A percentile compares a stretch with the other conserved stretches of the same genome.
phyloP scores from a whole-genome alignment of 768 basidiomycete genomes.

The Lentinula sp. region DNA sequence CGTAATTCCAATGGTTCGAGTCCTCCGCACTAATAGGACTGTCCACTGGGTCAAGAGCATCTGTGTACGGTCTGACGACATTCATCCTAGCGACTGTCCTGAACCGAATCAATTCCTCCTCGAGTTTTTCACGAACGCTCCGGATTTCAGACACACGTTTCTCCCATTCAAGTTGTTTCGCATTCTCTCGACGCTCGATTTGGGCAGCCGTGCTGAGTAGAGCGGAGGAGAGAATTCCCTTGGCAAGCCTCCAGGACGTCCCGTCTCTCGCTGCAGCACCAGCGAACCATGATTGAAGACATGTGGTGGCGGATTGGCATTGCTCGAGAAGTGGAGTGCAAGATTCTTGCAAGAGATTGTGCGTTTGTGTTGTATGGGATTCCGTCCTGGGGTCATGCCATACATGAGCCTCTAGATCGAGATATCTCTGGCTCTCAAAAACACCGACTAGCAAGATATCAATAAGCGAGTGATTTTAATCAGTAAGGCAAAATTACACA shows the following conservation, averaged over 20 bases:
- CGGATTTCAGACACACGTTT: constrained; percentile 17
- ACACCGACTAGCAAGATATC: constrained; percentile 51
- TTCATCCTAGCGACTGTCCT: constrained; percentile 14
- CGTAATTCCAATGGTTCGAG: constrained; percentile 10
- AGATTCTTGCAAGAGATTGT: constrained; percentile 41
- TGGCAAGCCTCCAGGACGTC: constrained; percentile 10
- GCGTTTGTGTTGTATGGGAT: constrained; percentile 34
- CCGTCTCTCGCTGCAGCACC: constrained; percentile 28
- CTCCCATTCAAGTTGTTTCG: background rate
- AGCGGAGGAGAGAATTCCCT: background rate
- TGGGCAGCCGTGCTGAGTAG: background rate
- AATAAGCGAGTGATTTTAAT: constrained; percentile 4
- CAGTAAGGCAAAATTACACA: constrained; percentile 23
- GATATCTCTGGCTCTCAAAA: constrained; percentile 66
- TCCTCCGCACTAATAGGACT: constrained; percentile 11
- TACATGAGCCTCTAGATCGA: constrained; percentile 57
- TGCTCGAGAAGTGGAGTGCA: constrained; percentile 46
- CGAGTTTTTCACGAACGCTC: constrained; percentile 29
- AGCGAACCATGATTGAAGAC: constrained; percentile 46
- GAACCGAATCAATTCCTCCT: constrained; percentile 37
- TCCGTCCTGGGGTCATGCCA: constrained; percentile 43
- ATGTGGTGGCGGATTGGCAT: constrained; percentile 33
- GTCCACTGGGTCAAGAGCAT: constrained; percentile 37
- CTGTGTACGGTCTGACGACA: constrained; percentile 47
- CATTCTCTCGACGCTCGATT: background rate